phyloP scores from a whole-genome alignment of 2,329 filamentous ascomycete genomes.

The Xylariaceae sp. region DNA sequence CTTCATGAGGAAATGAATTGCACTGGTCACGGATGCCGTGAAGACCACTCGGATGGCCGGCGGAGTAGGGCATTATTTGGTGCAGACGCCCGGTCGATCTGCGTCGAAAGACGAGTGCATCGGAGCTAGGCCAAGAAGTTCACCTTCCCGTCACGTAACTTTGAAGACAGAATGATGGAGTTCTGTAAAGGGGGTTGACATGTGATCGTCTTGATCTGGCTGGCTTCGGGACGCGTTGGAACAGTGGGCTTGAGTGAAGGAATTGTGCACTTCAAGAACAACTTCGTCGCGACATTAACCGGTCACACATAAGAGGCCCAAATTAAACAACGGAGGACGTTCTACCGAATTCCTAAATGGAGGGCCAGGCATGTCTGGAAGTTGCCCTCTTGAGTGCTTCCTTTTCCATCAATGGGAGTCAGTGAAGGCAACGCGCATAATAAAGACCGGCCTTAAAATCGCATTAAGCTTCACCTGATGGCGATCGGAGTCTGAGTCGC shows the following conservation, averaged over 20 bases:
- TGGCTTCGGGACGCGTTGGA: neutral
- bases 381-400: neutral
- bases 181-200: too few relatives aligned
- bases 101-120: too few relatives aligned
- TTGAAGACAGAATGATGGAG: too few relatives aligned
- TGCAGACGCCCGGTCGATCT: too few relatives aligned
- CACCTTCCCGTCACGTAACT: too few relatives aligned
- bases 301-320: neutral
- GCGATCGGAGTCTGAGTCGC: too few relatives aligned
- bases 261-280: neutral
- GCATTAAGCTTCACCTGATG: neutral
- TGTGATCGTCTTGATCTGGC: too few relatives aligned
- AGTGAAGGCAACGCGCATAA: neutral
- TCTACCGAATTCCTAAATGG: neutral
- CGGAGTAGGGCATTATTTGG: too few relatives aligned
- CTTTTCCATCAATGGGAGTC: slow-evolving; percentile 20
- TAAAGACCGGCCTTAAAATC: slow-evolving; percentile 2
- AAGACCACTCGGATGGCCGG: too few relatives aligned
- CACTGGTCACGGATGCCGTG: too few relatives aligned
- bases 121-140: too few relatives aligned
- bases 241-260: neutral
- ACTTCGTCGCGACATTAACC: neutral
- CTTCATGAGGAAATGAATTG: too few relatives aligned
- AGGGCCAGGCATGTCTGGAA: slow-evolving; percentile 2
- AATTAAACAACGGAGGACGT: neutral